These are phyloP conservation scores for Tulasnella sp. DNA, from an alignment of 768 basidiomycete species.

Conservation along the genomic window DNA sequence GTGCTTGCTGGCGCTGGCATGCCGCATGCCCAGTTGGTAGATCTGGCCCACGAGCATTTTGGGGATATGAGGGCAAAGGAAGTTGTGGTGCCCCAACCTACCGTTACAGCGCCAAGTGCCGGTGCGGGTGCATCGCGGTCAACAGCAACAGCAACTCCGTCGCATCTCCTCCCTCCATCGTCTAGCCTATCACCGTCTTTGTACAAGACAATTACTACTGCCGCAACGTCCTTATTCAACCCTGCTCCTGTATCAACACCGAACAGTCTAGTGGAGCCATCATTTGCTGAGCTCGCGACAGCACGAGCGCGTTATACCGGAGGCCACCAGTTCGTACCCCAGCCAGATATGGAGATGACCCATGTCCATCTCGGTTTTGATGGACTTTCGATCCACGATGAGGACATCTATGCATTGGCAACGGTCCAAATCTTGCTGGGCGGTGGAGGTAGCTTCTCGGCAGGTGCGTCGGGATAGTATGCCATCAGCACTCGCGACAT, in stretches of 20 bases:
- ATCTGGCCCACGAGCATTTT: slow-evolving; percentile 75
- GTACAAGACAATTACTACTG: slow-evolving; percentile 27
- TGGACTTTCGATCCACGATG: slow-evolving; percentile 79
- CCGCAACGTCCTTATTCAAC: slow-evolving; percentile 19
- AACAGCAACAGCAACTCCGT: slow-evolving; percentile 32
- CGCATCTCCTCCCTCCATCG: slow-evolving; percentile 43
- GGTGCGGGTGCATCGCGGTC: slow-evolving; percentile 22
- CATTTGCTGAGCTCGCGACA: slow-evolving; percentile 25
- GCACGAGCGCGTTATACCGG: slow-evolving; percentile 56
- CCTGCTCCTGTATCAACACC: slow-evolving; percentile 5
- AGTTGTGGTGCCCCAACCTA: slow-evolving; percentile 20
- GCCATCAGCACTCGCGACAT: neutral
- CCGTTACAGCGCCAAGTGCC: slow-evolving; percentile 18
- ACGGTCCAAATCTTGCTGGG: slow-evolving; percentile 92
- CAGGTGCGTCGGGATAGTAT: slow-evolving; percentile 44
- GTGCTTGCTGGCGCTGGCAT: slow-evolving; percentile 92
- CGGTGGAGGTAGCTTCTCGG: slow-evolving; percentile 93
- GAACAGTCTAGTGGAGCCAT: slow-evolving; percentile 14
- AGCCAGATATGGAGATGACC: slow-evolving; percentile 60
- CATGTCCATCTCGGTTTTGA: slow-evolving; percentile 92
- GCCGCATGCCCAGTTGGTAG: slow-evolving; percentile 78
- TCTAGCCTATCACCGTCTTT: slow-evolving; percentile 38
- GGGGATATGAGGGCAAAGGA: slow-evolving; percentile 41
- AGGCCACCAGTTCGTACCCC: slow-evolving; percentile 60
- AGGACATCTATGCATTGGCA: slow-evolving; percentile 86